phyloP scores from a whole-genome alignment of 1,284 basidiomycete species.

The Ganoderma lucidum region DNA sequence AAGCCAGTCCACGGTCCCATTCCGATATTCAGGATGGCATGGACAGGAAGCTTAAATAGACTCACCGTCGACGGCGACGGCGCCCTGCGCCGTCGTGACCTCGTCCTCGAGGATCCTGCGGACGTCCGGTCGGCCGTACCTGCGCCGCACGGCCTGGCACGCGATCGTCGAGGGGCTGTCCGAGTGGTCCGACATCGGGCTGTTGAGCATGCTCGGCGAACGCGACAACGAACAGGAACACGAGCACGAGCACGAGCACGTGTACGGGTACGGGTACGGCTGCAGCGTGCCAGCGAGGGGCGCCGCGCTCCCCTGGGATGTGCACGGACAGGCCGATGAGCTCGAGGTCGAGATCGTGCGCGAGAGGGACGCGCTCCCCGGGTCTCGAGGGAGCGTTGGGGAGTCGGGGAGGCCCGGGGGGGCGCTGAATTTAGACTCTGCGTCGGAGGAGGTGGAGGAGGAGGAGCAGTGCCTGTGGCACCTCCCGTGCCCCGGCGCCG shows the following conservation, averaged over 20 bases:
- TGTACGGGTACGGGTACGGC: not conserved
- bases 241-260: not conserved
- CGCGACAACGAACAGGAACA: not conserved
- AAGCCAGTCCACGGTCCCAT: not conserved
- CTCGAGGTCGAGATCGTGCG: not conserved
- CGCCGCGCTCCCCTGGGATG: not conserved
- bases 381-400: not conserved
- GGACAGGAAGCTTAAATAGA: not conserved
- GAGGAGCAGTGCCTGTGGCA: not conserved
- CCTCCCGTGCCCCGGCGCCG: slow-evolving; percentile 19
- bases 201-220: not conserved
- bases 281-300: not conserved
- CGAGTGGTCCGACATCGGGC: slow-evolving; percentile 1
- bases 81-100: slow-evolving; percentile 29
- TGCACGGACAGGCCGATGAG: not conserved
- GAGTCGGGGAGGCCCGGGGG: not conserved
- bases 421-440: not conserved
- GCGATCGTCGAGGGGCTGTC: slow-evolving; percentile 2
- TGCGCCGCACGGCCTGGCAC: slow-evolving; percentile 9
- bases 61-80: slow-evolving; percentile 37
- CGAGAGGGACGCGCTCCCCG: not conserved
- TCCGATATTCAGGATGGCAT: not conserved
- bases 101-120: slow-evolving; percentile 32
- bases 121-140: slow-evolving; percentile 30
- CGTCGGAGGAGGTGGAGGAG: not conserved